Evolutionary conservation across 352 stramenopile genomes (phyloP), one percentile per base, ranked within the genome.

Genomic region (Pythium aristosporum): DNA sequence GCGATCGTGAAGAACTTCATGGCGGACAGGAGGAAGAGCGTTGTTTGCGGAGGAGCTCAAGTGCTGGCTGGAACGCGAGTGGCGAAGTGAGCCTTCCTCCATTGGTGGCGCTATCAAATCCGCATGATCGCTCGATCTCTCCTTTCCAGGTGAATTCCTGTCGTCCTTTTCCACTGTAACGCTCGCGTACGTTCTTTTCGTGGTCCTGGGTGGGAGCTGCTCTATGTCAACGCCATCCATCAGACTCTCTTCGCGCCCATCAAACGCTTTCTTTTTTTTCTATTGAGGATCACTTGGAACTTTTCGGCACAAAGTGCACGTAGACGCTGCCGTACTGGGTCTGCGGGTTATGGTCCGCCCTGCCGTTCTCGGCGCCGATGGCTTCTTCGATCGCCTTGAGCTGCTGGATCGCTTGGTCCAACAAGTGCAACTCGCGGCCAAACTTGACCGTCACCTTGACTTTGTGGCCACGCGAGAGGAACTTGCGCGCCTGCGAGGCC

Each of bases 391-490:
- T 87, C 25, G 53, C 16, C 47, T 71, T 53, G 44, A 92, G 49
- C 60, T 88, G 76, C 34, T 77, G 68, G 48, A 84, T 36, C 28
- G 77, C 75, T 25, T 74, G 69, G 30, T 66, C 37, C 63, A 87
- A 86, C 23, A 90, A 68, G 49, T 89, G 77, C 61, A 81, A 84
- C 20, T 85, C 72, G 28, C 78, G 72, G 13, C 63, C 71, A 54
- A 87, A 92, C 63, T 87, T 88, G 69, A 90, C 66, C 18, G 78
- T 85, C 18, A 89, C 71, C 66, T 91, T 90, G 37, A 92, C 83
- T 61, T 90, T 90, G 73, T 92, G 83, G n/a, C 78, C 83, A 64
- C 90, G 91, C 60, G 51, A 56, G 36, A 92, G 64, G 53, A 91
- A 91, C 52, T 77, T 74, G 59, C 79, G 87, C 39, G 89, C 51